Evolutionary conservation across 2,329 filamentous ascomycete species (phyloP).

Genomic region (Blastomyces gilchristii): DNA sequence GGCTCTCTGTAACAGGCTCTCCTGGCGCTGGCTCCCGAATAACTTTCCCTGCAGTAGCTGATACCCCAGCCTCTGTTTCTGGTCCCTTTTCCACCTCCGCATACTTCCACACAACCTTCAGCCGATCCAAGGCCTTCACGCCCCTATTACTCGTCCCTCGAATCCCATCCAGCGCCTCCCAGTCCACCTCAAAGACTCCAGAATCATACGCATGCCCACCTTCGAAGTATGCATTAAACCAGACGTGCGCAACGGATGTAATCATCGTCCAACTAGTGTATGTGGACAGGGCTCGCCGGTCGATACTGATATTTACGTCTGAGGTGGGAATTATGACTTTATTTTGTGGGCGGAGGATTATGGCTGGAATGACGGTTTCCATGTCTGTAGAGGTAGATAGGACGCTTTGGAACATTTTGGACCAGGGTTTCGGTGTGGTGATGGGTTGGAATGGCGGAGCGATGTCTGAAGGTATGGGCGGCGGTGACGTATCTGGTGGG

Average conservation of each 20-base stretch:
- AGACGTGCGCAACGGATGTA: constrained; percentile 84
- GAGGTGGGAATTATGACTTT: constrained; percentile 65
- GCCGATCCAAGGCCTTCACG: constrained; percentile 64
- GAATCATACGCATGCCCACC: constrained; percentile 60
- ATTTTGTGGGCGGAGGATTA: constrained; percentile 63
- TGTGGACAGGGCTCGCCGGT: constrained; percentile 68
- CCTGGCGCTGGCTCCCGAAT: constrained; percentile 57
- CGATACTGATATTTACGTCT: constrained; percentile 83
- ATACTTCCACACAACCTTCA: constrained; percentile 76
- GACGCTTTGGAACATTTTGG: constrained; percentile 28
- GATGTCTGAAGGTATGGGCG: neutral
- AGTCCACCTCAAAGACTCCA: constrained; percentile 62
- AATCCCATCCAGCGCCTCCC: constrained; percentile 81
- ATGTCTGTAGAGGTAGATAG: constrained; percentile 14
- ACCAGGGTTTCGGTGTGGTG: constrained; percentile 16
- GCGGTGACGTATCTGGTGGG: neutral
- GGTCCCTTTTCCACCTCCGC: constrained; percentile 20
- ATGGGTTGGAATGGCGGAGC: constrained; percentile 12
- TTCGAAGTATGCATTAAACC: constrained; percentile 95
- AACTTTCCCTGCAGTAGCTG: constrained; percentile 29
- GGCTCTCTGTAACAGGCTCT: constrained; percentile 59
- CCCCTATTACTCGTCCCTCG: constrained; percentile 82
- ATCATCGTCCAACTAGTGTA: constrained; percentile 77
- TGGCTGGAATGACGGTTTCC: constrained; percentile 53
- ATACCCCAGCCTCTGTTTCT: constrained; percentile 16